Base-by-base conservation (phyloP, 2,329 filamentous ascomycete species). In the Arthrobotrys iridis region DNA sequence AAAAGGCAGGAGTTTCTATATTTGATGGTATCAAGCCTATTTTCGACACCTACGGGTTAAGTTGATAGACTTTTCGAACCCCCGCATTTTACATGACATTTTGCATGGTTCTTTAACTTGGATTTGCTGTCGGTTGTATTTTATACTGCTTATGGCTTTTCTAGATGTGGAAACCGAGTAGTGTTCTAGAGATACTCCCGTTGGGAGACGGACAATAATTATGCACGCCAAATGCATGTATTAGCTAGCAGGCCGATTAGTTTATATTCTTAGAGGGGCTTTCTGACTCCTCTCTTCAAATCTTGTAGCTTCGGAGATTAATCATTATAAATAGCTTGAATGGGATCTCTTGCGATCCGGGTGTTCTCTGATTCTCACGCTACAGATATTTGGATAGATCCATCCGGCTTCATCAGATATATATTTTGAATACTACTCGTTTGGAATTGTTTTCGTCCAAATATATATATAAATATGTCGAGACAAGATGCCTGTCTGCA, bases 161-260 rank as follows among this genome's bases (percentile, higher is more conserved):
- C 11, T 15, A 5, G 11, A 30, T 13, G 2, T 5, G 22, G 22
- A 5, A 15, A 15, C 15, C 35, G 35, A 18, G 10, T 46, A 3
- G 30, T 10, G 28, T 22, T 55, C 4, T 37, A 15, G 30, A 8
- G 8, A 55, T 24, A 22, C 15, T n/a, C n/a, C 30, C 50, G 30
- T 13, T 5, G 8, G 2, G 15, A 8, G 8, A 24, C 30, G 50
- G 50, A 37, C 28, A 18, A 6, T 55, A 37, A 4, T 20, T 2
- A 37, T 55, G 50, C 50, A 55, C 50, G 30, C 50, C 50, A 55
- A 30, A 55, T 24, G 50, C 50, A 55, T 35, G 50, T 11, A 24
- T 2, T 28, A 15, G 18, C 20, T 52, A 4, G 8, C 10, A 0
- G 30, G 15, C 26, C 30, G 45, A n/a, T 11, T 52, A 52, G n/a